Conservation (phyloP, 2,329 filamentous ascomycete species). For the Exophiala dermatitidis region DNA sequence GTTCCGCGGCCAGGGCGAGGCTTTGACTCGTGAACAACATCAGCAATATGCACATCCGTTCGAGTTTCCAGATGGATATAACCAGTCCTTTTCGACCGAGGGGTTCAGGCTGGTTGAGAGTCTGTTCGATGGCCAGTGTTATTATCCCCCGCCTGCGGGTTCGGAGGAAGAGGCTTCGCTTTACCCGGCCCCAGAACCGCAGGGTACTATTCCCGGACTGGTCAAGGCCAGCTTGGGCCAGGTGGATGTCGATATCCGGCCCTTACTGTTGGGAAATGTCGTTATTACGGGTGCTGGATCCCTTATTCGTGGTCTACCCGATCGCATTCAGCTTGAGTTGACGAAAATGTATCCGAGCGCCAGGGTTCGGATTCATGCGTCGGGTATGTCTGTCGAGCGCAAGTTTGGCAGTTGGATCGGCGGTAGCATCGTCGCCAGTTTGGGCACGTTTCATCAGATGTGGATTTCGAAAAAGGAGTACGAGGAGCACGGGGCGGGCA, state of each 20-base stretch:
- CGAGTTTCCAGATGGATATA: slow-evolving; percentile 94
- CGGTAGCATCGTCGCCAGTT: slow-evolving; percentile 85
- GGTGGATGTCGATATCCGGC: slow-evolving; percentile 82
- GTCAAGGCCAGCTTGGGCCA: slow-evolving; percentile 69
- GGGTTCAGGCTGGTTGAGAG: slow-evolving; percentile 81
- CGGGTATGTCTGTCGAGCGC: slow-evolving; percentile 77
- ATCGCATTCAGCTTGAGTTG: slow-evolving; percentile 80
- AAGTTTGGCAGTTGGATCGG: slow-evolving; percentile 95
- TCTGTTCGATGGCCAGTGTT: slow-evolving; percentile 79
- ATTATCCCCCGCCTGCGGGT: slow-evolving; percentile 47
- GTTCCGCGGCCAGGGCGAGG: slow-evolving; percentile 25
- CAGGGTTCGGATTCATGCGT: slow-evolving; percentile 80
- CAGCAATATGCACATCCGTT: slow-evolving; percentile 69
- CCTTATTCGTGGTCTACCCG: slow-evolving; percentile 83
- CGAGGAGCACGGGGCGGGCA: slow-evolving; percentile 81
- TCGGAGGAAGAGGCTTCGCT: slow-evolving; percentile 27
- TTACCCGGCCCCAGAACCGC: slow-evolving; percentile 53
- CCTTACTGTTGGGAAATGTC: slow-evolving; percentile 76
- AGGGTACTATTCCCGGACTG: slow-evolving; percentile 75
- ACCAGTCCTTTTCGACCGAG: slow-evolving; percentile 87
- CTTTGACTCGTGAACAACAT: slow-evolving; percentile 69
- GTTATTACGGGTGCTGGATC: slow-evolving; percentile 86
- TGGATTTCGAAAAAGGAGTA: slow-evolving; percentile 98
- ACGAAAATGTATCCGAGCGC: slow-evolving; percentile 73
- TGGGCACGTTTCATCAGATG: slow-evolving; percentile 98